A percentile compares a stretch with the other conserved stretches of the same genome.
Conservation (phyloP, 257 asterid species). For the Nicotiana knightiana region DNA sequence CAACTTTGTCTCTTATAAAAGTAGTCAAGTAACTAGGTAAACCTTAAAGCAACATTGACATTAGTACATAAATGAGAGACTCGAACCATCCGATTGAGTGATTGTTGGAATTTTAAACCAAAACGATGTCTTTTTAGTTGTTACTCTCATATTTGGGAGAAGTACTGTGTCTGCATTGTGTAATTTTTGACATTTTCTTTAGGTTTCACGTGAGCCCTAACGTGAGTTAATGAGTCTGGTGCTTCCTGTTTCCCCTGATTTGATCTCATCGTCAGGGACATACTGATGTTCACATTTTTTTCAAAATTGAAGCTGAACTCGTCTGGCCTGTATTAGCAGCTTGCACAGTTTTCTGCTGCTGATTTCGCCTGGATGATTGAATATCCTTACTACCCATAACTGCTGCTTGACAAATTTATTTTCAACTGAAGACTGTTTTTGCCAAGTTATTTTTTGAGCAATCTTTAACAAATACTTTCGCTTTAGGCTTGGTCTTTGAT, state of each 20-base stretch:
- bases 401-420: not conserved
- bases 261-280: not conserved
- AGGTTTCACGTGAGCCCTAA: not conserved
- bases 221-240: not conserved
- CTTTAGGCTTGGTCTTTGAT: slow-evolving; percentile 43
- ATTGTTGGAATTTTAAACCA: not conserved
- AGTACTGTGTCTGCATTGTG: not conserved
- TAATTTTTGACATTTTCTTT: not conserved
- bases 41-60: not conserved
- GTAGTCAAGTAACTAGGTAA: not conserved
- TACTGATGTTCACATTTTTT: not conserved
- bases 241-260: not conserved
- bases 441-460: slow-evolving; percentile 1
- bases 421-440: not conserved
- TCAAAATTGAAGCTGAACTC: not conserved
- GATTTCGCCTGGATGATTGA: not conserved
- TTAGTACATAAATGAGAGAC: not conserved
- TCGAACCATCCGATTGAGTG: not conserved
- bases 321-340: not conserved
- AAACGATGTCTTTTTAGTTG: not conserved
- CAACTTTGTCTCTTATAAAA: not conserved
- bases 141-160: not conserved
- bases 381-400: not conserved
- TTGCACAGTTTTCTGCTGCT: not conserved
- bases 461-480: slow-evolving; percentile 9